A percentile compares a stretch with the other conserved stretches of the same genome.
These are phyloP conservation scores for Eimeria nieschulzi DNA, from an alignment of 169 alveolate species.

Conservation along the genomic window DNA sequence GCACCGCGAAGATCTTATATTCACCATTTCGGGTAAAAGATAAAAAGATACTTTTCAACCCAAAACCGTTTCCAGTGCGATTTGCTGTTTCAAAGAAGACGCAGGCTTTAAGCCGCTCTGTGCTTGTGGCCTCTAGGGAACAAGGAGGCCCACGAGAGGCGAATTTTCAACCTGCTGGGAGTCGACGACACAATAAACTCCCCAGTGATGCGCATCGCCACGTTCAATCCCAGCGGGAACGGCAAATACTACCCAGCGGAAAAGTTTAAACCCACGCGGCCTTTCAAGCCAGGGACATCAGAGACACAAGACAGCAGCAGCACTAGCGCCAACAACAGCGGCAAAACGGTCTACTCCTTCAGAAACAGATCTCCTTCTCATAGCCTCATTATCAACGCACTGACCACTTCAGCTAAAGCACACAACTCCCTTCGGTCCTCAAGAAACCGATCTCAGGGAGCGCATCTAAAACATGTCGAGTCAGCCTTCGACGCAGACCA, in stretches of 20 bases:
- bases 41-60: background rate
- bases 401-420: background rate
- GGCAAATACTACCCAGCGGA: slow-evolving; percentile 42
- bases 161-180: slow-evolving; percentile 22
- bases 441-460: background rate
- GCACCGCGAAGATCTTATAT: slow-evolving; percentile 10
- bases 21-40: slow-evolving; percentile 30
- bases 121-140: background rate
- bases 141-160: slow-evolving; percentile 45
- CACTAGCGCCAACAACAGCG: background rate
- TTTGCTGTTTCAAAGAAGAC: background rate
- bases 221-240: slow-evolving; percentile 37
- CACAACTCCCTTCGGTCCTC: background rate
- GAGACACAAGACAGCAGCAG: background rate
- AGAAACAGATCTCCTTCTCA: background rate
- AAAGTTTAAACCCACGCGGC: background rate
- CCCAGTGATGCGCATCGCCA: slow-evolving; percentile 47
- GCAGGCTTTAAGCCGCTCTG: background rate
- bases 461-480: background rate
- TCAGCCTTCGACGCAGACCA: background rate
- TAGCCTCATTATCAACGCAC: background rate
- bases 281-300: background rate
- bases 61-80: background rate
- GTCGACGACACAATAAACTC: background rate
- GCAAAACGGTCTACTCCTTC: background rate